Percentiles rank a stretch among this genome's conserved stretches.
Conservation (phyloP, 2,329 filamentous ascomycete species). For the Xylaria polymorpha region DNA sequence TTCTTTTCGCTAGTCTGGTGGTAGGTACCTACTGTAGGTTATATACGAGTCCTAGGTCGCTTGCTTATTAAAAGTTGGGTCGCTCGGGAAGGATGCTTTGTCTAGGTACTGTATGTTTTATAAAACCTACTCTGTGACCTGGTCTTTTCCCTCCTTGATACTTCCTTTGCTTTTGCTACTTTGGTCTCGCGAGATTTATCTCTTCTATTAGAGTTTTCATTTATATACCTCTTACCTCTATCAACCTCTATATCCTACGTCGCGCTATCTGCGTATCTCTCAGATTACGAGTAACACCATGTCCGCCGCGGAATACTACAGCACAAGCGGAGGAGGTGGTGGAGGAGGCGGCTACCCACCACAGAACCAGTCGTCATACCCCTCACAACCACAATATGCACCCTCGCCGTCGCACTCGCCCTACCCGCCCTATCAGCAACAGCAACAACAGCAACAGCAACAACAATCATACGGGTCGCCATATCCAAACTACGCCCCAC, state of each 20-base stretch:
- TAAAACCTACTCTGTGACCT: not conserved
- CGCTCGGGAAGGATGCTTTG: not conserved
- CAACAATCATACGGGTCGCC: conserved; percentile 37
- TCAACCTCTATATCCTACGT: not conserved
- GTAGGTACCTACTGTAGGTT: not conserved
- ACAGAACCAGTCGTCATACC: conserved; percentile 40
- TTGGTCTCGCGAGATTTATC: not conserved
- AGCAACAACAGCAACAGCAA: conserved; percentile 28
- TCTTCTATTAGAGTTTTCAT: not conserved
- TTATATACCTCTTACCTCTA: not conserved
- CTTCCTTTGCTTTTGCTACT: not conserved
- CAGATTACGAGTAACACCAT: not conserved
- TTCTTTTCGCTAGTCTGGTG: not conserved
- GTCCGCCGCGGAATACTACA: conserved; percentile 49
- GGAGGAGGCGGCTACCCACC: conserved; percentile 32
- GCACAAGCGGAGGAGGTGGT: conserved; percentile 33
- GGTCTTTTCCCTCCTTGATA: not conserved
- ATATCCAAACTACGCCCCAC: conserved; percentile 41
- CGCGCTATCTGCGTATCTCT: not conserved
- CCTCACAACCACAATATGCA: conserved; percentile 41
- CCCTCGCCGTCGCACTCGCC: conserved; percentile 33
- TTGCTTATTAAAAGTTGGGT: not conserved
- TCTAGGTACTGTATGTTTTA: not conserved
- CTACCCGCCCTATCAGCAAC: conserved; percentile 30
- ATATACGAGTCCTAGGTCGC: conserved; percentile 3